Evolutionary conservation across 805 yeast species (phyloP), one percentile per base, ranked within the genome.

Genomic region (Yueomyces sp.): DNA sequence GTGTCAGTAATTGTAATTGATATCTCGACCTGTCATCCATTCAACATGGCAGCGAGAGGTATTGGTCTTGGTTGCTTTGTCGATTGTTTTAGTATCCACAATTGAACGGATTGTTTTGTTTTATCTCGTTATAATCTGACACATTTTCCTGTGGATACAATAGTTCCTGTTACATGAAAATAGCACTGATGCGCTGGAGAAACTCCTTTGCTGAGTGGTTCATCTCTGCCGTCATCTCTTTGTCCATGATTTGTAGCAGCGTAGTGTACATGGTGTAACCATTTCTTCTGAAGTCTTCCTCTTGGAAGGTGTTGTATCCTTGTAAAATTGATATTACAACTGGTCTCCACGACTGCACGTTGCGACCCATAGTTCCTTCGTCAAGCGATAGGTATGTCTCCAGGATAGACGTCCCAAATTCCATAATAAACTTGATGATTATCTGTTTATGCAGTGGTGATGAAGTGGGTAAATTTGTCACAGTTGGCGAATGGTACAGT

Each of bases 331-430:
- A 94, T 32, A 85, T 81, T 36, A 90, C 85, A 19, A 92, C 96
- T 0, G 97, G 96, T 53, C 82, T 73, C 94, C 96, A 82, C 3
- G 94, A 80, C n/a, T 75, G 70, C 38, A 90, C 77, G 59, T 85
- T 85, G 54, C 94, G 75, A 53, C 80, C 86, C 60, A 84, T 90
- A 5, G 76, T 63, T 43, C 66, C 68, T 48, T 83, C 95, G 50
- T 84, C 90, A 51, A 88, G 70, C 2, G 72, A 69, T 31, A 79
- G 72, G 59, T 77, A 88, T 47, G 88, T 76, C 44, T 73, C 73
- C 28, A 87, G 72, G 32, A 90, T 81, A 4, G 75, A 69, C 5
- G 73, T 76, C 53, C 95, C 83, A 56, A 87, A 68, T 28, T 86
- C 84, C 36, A 82, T 69, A 48, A 76, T 56, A 48, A 62, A 47